These are phyloP conservation scores for Arachis monticola DNA, from an alignment of 331 rosid species.

Conservation along the genomic window DNA sequence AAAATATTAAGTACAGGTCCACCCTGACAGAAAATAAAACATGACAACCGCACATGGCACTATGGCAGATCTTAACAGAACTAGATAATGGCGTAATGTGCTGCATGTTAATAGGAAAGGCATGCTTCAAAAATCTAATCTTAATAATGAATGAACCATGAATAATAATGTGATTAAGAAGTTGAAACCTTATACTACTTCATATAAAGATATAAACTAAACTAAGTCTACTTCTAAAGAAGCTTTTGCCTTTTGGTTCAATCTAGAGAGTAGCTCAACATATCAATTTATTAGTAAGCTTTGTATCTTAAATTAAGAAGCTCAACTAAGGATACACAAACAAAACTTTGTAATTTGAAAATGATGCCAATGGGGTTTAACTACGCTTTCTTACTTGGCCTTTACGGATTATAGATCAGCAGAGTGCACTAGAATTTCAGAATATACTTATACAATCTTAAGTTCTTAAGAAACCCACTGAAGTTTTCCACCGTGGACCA, in stretches of 20 bases:
- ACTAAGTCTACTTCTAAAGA: neutral
- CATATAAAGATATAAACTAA: neutral
- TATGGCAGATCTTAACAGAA: neutral
- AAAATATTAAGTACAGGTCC: no score
- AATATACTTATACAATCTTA: slow-evolving; percentile 5
- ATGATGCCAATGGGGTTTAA: neutral
- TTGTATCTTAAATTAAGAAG: neutral
- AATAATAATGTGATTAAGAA: neutral
- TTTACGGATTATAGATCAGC: slow-evolving; percentile 8
- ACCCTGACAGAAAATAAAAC: no score
- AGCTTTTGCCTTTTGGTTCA: neutral
- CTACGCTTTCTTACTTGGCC: slow-evolving; percentile 27
- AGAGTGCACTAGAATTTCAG: neutral
- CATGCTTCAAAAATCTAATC: neutral
- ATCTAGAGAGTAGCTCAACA: slow-evolving; percentile 24
- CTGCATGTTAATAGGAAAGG: neutral
- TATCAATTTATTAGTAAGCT: slow-evolving; percentile 30
- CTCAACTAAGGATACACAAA: slow-evolving; percentile 8
- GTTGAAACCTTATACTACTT: neutral
- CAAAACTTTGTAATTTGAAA: neutral
- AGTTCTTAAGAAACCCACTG: neutral
- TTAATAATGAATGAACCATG: neutral
- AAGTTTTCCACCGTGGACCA: slow-evolving; percentile 21
- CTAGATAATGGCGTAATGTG: neutral
- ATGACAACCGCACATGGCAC: no score